Conservation (phyloP, 2,329 filamentous ascomycete species). For the Fusarium heterosporum region DNA sequence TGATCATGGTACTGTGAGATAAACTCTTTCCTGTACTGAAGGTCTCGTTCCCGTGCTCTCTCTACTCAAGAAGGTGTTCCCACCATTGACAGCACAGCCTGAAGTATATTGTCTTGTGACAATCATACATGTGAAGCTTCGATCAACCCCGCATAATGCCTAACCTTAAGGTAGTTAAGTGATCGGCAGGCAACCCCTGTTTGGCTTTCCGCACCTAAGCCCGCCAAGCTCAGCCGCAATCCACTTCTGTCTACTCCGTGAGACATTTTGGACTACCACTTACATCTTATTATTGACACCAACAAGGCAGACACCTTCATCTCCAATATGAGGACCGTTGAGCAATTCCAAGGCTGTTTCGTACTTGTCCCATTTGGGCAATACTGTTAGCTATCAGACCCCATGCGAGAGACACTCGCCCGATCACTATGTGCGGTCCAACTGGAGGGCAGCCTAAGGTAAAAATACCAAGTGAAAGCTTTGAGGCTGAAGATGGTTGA, state of each 20-base stretch:
- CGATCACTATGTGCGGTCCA: too few relatives aligned
- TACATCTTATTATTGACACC: not conserved
- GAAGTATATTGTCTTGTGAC: not conserved
- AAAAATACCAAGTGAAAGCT: not conserved
- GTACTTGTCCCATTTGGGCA: not conserved
- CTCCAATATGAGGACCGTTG: not conserved
- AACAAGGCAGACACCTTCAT: conserved; percentile 1
- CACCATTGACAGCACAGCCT: not conserved
- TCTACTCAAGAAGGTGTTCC: not conserved
- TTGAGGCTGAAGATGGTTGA: not conserved
- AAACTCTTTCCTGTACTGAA: too few relatives aligned
- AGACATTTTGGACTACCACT: too few relatives aligned
- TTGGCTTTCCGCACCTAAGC: too few relatives aligned
- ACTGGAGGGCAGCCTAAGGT: too few relatives aligned
- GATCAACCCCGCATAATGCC: not conserved
- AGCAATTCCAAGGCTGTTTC: not conserved
- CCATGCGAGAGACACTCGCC: not conserved
- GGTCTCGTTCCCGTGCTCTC: not conserved
- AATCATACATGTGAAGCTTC: not conserved
- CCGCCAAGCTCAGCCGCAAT: conserved; percentile 24
- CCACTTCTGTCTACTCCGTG: too few relatives aligned
- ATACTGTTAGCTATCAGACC: not conserved
- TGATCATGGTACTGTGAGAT: not conserved
- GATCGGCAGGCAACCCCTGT: not conserved
- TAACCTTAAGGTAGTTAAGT: not conserved